These are phyloP conservation scores for Aschersonia sp. DNA, from an alignment of 2,329 filamentous ascomycete species.

Conservation along the genomic window DNA sequence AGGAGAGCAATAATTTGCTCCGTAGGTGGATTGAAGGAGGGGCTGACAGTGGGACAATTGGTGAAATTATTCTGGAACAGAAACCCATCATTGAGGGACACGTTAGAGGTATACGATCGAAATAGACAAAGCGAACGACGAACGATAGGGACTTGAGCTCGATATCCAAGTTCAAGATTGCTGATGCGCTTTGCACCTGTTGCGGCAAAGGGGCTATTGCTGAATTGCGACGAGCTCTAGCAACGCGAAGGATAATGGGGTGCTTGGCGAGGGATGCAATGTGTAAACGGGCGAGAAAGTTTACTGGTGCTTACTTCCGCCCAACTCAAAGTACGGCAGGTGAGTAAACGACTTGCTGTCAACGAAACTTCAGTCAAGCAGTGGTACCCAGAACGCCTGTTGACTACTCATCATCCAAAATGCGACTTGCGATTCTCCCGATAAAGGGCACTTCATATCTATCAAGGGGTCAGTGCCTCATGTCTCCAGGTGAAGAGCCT, in stretches of 20 bases:
- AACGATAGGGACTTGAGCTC: no score
- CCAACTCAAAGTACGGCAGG: no score
- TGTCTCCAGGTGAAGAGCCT: background rate
- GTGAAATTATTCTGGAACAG: slow-evolving; percentile 33
- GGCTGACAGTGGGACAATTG: slow-evolving; percentile 24
- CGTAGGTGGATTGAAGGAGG: slow-evolving; percentile 54
- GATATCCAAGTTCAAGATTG: no score
- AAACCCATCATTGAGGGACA: slow-evolving; percentile 31
- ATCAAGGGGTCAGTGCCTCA: background rate
- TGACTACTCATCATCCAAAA: slow-evolving; percentile 66
- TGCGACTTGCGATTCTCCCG: slow-evolving; percentile 70
- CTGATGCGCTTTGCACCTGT: no score
- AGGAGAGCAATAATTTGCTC: slow-evolving; percentile 83
- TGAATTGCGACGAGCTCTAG: no score
- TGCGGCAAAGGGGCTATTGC: no score
- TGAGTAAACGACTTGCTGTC: background rate
- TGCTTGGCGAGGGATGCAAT: no score
- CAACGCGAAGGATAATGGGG: no score
- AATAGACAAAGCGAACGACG: slow-evolving; percentile 14
- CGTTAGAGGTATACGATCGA: slow-evolving; percentile 33
- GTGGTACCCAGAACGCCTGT: background rate
- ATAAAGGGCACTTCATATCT: slow-evolving; percentile 82
- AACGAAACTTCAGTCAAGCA: background rate
- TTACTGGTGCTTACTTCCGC: no score
- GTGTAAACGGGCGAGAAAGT: no score